Evolutionary conservation across 805 yeast genomes (phyloP).

Genomic region (Lachancea cidri): DNA sequence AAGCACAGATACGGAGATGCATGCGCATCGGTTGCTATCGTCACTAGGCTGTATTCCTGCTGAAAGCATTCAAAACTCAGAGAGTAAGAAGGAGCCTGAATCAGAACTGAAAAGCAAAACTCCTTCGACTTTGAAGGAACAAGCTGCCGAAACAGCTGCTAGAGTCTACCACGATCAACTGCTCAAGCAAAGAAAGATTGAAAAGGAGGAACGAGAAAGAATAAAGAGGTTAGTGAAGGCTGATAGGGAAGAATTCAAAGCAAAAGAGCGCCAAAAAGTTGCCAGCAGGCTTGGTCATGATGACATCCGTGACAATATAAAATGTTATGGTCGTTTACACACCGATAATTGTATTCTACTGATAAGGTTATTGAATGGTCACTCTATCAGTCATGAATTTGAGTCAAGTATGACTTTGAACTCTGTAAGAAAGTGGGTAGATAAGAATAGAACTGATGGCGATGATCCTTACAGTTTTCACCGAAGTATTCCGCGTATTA

Average conservation of each 20-base stretch:
- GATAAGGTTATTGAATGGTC: slow-evolving; percentile 67
- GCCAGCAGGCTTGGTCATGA: slow-evolving; percentile 10
- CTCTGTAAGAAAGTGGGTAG: slow-evolving; percentile 60
- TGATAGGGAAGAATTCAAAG: slow-evolving; percentile 46
- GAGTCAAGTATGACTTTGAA: slow-evolving; percentile 40
- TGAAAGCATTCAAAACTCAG: not conserved
- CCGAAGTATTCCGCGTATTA: slow-evolving; percentile 53
- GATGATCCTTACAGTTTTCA: slow-evolving; percentile 43
- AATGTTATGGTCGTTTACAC: slow-evolving; percentile 19
- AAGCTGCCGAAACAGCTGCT: slow-evolving; percentile 38
- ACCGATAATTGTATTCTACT: slow-evolving; percentile 40
- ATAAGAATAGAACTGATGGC: slow-evolving; percentile 44
- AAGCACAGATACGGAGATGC: slow-evolving; percentile 10
- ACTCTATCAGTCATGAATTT: slow-evolving; percentile 49
- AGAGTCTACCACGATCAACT: slow-evolving; percentile 35
- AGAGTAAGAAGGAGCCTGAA: not conserved
- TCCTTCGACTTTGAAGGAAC: slow-evolving; percentile 33
- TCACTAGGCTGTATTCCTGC: slow-evolving; percentile 7
- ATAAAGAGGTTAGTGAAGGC: slow-evolving; percentile 47
- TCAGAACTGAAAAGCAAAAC: not conserved
- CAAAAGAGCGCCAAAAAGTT: slow-evolving; percentile 14
- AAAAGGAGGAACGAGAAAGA: slow-evolving; percentile 49
- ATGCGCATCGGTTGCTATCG: not conserved
- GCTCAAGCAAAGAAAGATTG: slow-evolving; percentile 32
- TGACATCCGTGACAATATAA: slow-evolving; percentile 24